A percentile compares a stretch with the other conserved stretches of the same genome.
Conservation (phyloP, 1,284 basidiomycete genomes). For the Xerocomus minutiporus region DNA sequence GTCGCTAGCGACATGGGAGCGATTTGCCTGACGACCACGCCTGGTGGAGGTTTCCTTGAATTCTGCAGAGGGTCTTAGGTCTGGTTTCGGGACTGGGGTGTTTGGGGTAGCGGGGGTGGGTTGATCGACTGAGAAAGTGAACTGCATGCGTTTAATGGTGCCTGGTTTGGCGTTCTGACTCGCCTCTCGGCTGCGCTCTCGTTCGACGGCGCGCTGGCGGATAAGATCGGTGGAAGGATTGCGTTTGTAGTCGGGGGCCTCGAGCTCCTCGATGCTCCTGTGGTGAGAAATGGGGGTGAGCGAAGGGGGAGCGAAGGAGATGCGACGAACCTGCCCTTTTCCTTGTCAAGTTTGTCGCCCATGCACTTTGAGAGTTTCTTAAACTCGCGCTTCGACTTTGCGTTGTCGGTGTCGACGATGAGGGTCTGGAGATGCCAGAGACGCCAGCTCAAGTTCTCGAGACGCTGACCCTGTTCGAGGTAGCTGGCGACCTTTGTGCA, state of each 20-base stretch:
- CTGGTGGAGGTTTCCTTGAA: constrained; percentile 50
- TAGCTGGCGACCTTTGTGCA: constrained; percentile 82
- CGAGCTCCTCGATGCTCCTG: constrained; percentile 75
- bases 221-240: constrained; percentile 72
- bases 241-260: constrained; percentile 71
- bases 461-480: constrained; percentile 80
- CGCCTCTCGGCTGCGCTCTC: constrained; percentile 74
- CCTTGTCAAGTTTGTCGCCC: constrained; percentile 83
- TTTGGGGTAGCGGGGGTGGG: constrained; percentile 46
- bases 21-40: constrained; percentile 38
- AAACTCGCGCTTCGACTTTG: constrained; percentile 80
- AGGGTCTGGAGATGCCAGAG: constrained; percentile 84
- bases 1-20: constrained; percentile 32
- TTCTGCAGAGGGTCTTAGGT: constrained; percentile 61
- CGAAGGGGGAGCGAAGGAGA: constrained; percentile 16
- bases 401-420: constrained; percentile 82
- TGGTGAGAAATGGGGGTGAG: constrained; percentile 20
- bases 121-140: constrained; percentile 76
- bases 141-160: constrained; percentile 78
- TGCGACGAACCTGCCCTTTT: constrained; percentile 69
- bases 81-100: constrained; percentile 52
- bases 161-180: constrained; percentile 57
- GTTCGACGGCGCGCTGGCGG: constrained; percentile 70
- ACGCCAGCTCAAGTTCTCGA: constrained; percentile 83
- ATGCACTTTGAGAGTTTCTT: constrained; percentile 78